These are phyloP conservation scores for Aspergillus udagawae DNA, from an alignment of 2,329 filamentous ascomycete genomes.

Conservation along the genomic window DNA sequence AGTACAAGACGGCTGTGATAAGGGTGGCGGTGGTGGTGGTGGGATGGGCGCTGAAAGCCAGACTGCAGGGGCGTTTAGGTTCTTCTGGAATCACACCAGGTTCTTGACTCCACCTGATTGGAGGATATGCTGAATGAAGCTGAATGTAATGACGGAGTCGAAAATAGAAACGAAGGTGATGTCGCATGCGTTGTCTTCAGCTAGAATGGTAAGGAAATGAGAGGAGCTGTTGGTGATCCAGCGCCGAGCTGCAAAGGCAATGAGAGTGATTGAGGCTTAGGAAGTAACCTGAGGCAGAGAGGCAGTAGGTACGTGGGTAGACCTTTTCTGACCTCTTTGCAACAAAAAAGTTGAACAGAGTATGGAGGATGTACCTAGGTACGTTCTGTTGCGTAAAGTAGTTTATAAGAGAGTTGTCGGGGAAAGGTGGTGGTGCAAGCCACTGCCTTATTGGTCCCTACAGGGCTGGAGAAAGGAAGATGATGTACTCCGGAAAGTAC, in stretches of 20 bases:
- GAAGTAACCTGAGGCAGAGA: slow-evolving; percentile 3
- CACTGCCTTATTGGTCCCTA: slow-evolving; percentile 19
- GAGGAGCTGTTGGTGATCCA: neutral
- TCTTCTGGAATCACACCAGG: neutral
- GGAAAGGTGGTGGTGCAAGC: slow-evolving; percentile 16
- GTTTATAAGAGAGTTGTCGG: slow-evolving; percentile 1
- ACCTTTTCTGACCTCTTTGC: neutral
- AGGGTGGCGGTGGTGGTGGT: neutral
- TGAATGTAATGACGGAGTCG: neutral
- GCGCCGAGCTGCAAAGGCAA: neutral
- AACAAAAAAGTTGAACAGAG: neutral
- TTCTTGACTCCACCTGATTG: neutral
- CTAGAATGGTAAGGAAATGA: neutral
- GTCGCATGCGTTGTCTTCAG: slow-evolving; percentile 7
- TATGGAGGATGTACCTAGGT: neutral
- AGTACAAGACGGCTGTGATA: neutral
- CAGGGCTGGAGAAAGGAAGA: slow-evolving; percentile 13
- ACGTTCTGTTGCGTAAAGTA: neutral
- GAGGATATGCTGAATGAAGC: neutral
- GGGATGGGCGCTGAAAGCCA: neutral
- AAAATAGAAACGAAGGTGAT: slow-evolving; percentile 8
- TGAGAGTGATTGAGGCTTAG: neutral
- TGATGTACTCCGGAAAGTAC: neutral
- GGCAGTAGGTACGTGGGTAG: neutral
- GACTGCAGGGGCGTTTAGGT: neutral